Evolutionary conservation across 768 basidiomycete genomes (phyloP).

Genomic region (Russula ochroleuca): DNA sequence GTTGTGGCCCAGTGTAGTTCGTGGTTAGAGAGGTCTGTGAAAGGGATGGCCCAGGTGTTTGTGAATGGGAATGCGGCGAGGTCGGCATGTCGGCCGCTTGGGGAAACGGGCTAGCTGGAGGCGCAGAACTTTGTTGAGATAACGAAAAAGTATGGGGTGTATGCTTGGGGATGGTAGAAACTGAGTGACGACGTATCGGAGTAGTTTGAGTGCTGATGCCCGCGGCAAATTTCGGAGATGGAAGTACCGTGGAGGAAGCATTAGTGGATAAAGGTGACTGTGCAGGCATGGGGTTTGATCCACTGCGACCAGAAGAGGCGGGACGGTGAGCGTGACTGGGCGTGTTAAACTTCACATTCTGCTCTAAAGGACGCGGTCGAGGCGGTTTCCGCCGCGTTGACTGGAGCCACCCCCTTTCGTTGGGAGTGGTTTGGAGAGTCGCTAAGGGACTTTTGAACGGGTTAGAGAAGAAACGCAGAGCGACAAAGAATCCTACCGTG

Average conservation of each 20-base stretch:
- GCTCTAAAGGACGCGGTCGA: background rate
- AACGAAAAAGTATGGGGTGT: background rate
- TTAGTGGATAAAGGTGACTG: background rate
- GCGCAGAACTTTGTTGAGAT: conserved; percentile 3
- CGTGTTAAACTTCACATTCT: background rate
- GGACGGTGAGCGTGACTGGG: background rate
- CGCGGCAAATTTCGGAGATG: background rate
- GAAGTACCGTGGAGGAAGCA: background rate
- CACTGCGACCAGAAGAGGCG: background rate
- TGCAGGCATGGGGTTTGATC: background rate
- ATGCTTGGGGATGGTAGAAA: background rate
- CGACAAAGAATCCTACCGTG: background rate
- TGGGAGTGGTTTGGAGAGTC: no score
- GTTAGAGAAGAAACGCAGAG: background rate
- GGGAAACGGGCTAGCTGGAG: background rate
- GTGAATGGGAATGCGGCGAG: background rate
- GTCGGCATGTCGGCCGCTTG: background rate
- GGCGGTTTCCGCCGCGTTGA: background rate
- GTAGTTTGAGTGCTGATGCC: background rate
- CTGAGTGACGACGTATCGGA: background rate
- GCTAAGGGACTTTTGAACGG: background rate
- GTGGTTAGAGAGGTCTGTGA: background rate
- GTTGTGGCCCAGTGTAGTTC: background rate
- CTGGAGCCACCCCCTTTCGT: no score
- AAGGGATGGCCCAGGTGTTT: background rate